A percentile compares a stretch with the other conserved stretches of the same genome.
These are phyloP conservation scores for Microdochium paspali DNA, from an alignment of 2,329 filamentous ascomycete species.

Conservation along the genomic window DNA sequence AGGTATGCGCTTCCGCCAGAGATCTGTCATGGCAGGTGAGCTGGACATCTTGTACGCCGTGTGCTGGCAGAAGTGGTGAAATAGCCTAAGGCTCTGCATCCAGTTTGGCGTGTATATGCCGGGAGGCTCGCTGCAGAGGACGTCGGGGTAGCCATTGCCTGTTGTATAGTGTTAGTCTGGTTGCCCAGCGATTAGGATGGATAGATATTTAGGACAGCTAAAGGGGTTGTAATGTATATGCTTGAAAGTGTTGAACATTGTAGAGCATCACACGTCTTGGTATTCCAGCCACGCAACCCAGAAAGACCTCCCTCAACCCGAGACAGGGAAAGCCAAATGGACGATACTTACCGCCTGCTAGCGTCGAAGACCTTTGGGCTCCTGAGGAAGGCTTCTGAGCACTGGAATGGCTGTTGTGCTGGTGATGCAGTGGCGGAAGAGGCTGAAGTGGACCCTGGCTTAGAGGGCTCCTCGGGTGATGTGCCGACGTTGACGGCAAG, in stretches of 20 bases:
- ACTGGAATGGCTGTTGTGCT: not conserved
- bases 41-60: constrained; percentile 1
- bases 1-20: constrained; percentile 7
- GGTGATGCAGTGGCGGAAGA: too few relatives aligned
- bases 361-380: not conserved
- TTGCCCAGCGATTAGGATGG: not conserved
- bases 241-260: too few relatives aligned
- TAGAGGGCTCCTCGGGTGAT: not conserved
- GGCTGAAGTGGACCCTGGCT: not conserved
- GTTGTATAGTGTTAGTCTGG: not conserved
- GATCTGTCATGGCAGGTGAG: constrained; percentile 1
- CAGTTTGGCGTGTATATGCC: constrained; percentile 22
- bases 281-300: too few relatives aligned
- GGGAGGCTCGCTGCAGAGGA: not conserved
- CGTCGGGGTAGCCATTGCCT: not conserved
- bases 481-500: not conserved
- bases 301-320: too few relatives aligned
- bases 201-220: too few relatives aligned
- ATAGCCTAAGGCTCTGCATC: constrained; percentile 4
- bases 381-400: not conserved
- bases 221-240: too few relatives aligned
- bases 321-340: too few relatives aligned
- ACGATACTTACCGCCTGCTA: not conserved
- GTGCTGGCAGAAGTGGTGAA: constrained; percentile 3
- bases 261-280: too few relatives aligned